A percentile compares a stretch with the other conserved stretches of the same genome.
These are phyloP conservation scores for Boeremia exigua DNA, from an alignment of 2,329 filamentous ascomycete genomes.

Conservation along the genomic window DNA sequence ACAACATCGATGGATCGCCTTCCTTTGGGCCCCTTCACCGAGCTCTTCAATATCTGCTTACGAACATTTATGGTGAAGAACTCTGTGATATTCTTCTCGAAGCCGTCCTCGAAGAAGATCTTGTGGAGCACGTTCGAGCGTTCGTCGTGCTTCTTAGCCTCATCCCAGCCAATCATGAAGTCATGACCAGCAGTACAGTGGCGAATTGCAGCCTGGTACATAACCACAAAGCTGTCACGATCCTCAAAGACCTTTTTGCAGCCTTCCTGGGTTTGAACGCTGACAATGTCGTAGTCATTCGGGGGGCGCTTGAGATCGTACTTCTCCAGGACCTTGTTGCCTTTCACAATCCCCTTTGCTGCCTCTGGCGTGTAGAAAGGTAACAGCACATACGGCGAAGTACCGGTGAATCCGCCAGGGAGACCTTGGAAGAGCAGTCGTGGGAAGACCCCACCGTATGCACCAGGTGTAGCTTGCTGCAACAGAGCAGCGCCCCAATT, in stretches of 20 bases:
- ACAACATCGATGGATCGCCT: slow-evolving; percentile 60
- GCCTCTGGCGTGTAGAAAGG: slow-evolving; percentile 61
- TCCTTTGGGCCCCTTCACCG: slow-evolving; percentile 52
- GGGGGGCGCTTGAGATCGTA: slow-evolving; percentile 55
- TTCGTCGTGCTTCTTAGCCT: slow-evolving; percentile 47
- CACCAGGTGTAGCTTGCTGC: slow-evolving; percentile 45
- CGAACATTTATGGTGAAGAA: slow-evolving; percentile 59
- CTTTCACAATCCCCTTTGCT: slow-evolving; percentile 54
- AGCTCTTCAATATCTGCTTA: slow-evolving; percentile 55
- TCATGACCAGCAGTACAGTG: slow-evolving; percentile 60
- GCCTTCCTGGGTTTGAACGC: slow-evolving; percentile 58
- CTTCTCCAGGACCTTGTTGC: slow-evolving; percentile 53
- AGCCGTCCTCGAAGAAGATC: slow-evolving; percentile 64
- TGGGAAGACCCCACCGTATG: slow-evolving; percentile 56
- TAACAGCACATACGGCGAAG: slow-evolving; percentile 56
- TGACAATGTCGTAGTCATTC: slow-evolving; percentile 52
- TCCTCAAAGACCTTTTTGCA: slow-evolving; percentile 60
- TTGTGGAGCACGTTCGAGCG: slow-evolving; percentile 52
- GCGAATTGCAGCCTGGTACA: slow-evolving; percentile 67
- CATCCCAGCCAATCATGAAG: slow-evolving; percentile 59
- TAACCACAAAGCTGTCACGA: slow-evolving; percentile 56
- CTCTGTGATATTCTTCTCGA: slow-evolving; percentile 71
- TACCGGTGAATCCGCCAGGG: slow-evolving; percentile 57
- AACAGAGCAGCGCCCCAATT: slow-evolving; percentile 60
- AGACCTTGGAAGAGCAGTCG: slow-evolving; percentile 54